A percentile compares a stretch with the other conserved stretches of the same genome.
These are phyloP conservation scores for Ballota nigra DNA, from an alignment of 257 asterid species.

Conservation along the genomic window DNA sequence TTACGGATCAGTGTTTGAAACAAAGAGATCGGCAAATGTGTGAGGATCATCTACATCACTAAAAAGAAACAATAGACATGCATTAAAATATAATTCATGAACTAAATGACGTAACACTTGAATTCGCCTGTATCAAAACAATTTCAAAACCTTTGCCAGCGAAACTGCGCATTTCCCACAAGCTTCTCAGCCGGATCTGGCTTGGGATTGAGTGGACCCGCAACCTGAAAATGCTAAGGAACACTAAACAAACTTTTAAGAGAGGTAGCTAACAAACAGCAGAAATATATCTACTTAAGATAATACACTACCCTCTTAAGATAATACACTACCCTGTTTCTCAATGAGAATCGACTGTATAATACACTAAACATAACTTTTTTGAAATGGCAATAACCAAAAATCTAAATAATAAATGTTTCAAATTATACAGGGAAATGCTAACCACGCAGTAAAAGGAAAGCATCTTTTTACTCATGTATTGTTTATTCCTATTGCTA, in stretches of 20 bases:
- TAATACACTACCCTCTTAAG: background rate
- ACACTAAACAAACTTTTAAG: slow-evolving; percentile 11
- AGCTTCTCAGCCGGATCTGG: slow-evolving; percentile 67
- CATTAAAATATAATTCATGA: slow-evolving; percentile 11
- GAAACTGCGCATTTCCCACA: slow-evolving; percentile 83
- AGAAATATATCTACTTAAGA: slow-evolving; percentile 2
- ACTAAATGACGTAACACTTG: slow-evolving; percentile 11
- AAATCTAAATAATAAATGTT: background rate
- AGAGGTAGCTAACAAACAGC: slow-evolving; percentile 1
- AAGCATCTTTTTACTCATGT: background rate
- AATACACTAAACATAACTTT: too few relatives aligned
- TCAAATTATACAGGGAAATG: slow-evolving; percentile 12
- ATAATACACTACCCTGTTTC: too few relatives aligned
- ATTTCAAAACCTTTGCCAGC: slow-evolving; percentile 84
- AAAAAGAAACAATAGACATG: slow-evolving; percentile 25
- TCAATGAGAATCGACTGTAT: too few relatives aligned
- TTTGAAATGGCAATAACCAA: background rate
- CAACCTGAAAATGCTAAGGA: slow-evolving; percentile 77
- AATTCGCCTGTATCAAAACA: background rate
- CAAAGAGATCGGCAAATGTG: slow-evolving; percentile 73
- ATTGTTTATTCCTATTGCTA: background rate
- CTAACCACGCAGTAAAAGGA: background rate
- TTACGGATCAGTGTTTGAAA: slow-evolving; percentile 89
- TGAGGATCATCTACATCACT: slow-evolving; percentile 85
- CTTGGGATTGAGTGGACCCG: slow-evolving; percentile 68